Evolutionary conservation across 208 protist species (phyloP), one percentile per base, ranked within the genome.

Genomic region (Crithidia thermophila): DNA sequence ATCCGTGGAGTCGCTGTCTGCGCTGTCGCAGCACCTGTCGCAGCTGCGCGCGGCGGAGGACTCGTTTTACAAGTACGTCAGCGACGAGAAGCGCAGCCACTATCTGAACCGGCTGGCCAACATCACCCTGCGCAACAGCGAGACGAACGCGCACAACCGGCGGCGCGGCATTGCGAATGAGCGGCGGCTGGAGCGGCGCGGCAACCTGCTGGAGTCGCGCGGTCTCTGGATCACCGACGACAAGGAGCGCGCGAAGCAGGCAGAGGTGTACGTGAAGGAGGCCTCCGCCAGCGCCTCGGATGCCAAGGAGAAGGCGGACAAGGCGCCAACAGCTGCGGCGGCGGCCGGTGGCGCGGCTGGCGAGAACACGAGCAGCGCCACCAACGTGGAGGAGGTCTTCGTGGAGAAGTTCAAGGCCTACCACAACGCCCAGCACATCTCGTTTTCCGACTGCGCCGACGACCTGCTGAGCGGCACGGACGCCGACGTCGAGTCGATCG

Each of bases 191-290:
- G 73, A 84, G 68, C 69, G 81, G 0, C 85, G 79, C 36, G 81
- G 77, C 42, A 90, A 90, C 37, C 51, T 90, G 5, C 46, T 87
- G n/a, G 85, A 87, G 75, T 87, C 81, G 8, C 67, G 81, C 28
- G 85, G 85, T n/a, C 63, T 90, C 42, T 90, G 85, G 85, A 77
- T 90, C 18, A 82, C 81, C 4, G 81, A 90, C 57, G 85, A 90
- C 57, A 65, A 82, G 56, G 39, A 75, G 57, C 87, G 87, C 10
- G 82, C 79, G 31, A 72, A 82, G 46, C 79, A 85, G 49, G 79
- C 79, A 3, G 69, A 64, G 33, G 69, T 69, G 47, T 93, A 88
- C 72, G 78, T 82, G 50, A 79, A 76, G 43, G 66, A 53, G 4
- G 42, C 67, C 21, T 42, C 49, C 34, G 58, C 53, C 16, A 62